Evolutionary conservation across 2,329 filamentous ascomycete species (phyloP).

Genomic region (Ophiostoma pallidulum): DNA sequence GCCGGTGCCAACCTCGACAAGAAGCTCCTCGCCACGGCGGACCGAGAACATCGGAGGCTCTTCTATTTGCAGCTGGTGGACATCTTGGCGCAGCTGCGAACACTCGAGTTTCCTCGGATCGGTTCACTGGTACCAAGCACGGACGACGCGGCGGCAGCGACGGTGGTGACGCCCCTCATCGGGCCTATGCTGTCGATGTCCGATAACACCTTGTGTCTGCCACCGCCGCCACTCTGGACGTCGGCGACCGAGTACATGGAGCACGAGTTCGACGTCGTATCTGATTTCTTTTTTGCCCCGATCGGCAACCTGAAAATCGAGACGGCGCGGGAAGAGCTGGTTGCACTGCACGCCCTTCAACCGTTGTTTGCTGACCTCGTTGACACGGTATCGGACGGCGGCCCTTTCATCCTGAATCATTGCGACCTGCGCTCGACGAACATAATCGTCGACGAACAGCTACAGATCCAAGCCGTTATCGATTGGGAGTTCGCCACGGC

Average conservation of each 20-base stretch:
- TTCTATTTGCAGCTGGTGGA: constrained; percentile 20
- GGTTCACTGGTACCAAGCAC: constrained; percentile 21
- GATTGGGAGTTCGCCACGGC: constrained; percentile 22
- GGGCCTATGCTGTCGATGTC: constrained; percentile 16
- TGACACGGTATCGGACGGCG: neutral
- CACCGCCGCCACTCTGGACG: neutral
- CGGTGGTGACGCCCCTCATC: constrained; percentile 6
- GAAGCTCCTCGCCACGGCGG: constrained; percentile 8
- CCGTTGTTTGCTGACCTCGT: neutral
- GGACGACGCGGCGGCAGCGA: too few species aligned
- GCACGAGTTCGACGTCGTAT: constrained; percentile 10
- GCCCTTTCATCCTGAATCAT: constrained; percentile 20
- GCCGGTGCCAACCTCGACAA: constrained; percentile 17
- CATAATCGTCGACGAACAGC: constrained; percentile 20
- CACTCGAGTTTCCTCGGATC: constrained; percentile 18
- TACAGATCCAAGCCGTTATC: constrained; percentile 19
- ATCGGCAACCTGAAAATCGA: constrained; percentile 9
- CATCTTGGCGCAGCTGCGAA: constrained; percentile 19
- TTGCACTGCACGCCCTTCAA: constrained; percentile 15
- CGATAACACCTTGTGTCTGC: constrained; percentile 6
- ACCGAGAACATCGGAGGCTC: constrained; percentile 3
- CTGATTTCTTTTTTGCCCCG: constrained; percentile 7
- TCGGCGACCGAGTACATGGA: neutral
- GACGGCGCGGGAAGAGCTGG: constrained; percentile 15
- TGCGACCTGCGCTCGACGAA: constrained; percentile 18